Percentiles rank a stretch among this genome's conserved stretches.
Conservation (phyloP, 306 rosid species). For the Medicago truncatula region DNA sequence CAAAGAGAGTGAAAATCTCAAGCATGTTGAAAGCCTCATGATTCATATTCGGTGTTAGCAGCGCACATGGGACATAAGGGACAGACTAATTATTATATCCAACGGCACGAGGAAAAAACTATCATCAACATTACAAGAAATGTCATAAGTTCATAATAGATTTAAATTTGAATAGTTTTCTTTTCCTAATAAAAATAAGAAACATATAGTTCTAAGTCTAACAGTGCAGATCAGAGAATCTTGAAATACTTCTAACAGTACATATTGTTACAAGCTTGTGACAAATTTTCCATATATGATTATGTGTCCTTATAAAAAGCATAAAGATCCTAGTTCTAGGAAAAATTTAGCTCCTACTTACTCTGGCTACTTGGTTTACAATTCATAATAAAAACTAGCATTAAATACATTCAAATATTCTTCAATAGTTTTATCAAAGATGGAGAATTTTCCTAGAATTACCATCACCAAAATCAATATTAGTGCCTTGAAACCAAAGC, state of each 20-base stretch:
- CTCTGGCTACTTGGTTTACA: constrained; percentile 36
- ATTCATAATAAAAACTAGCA: constrained; percentile 36
- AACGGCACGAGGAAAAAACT: constrained; percentile 15
- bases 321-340: constrained; percentile 28
- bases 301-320: constrained; percentile 18
- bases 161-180: constrained; percentile 5
- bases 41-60: background rate
- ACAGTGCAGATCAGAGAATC: background rate
- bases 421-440: constrained; percentile 26
- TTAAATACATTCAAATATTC: constrained; percentile 24
- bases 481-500: constrained; percentile 36
- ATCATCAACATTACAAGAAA: background rate
- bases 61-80: constrained; percentile 9
- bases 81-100: constrained; percentile 26
- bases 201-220: background rate
- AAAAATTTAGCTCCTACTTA: constrained; percentile 40
- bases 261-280: constrained; percentile 38
- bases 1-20: background rate
- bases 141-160: background rate
- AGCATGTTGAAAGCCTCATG: constrained; percentile 13
- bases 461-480: constrained; percentile 38
- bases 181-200: constrained; percentile 12
- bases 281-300: constrained; percentile 27
- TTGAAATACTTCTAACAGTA: constrained; percentile 29
- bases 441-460: constrained; percentile 25